phyloP scores from a whole-genome alignment of 257 asterid species.

The Petunia secreta region DNA sequence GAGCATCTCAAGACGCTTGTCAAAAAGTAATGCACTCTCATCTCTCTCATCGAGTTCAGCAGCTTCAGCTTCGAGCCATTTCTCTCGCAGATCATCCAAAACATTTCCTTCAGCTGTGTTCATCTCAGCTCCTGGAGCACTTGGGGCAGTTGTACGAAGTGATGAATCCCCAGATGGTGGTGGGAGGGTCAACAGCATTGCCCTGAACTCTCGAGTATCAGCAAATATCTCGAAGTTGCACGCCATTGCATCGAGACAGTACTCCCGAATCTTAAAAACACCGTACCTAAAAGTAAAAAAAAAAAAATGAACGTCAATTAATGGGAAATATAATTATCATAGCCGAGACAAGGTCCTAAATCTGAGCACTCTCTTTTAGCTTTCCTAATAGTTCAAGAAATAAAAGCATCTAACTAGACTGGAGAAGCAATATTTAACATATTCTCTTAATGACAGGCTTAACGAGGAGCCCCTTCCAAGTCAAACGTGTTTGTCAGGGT shows the following conservation, averaged over 20 bases:
- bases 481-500: constrained; percentile 25
- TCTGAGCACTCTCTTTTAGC: not conserved
- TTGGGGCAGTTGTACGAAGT: constrained; percentile 82
- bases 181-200: constrained; percentile 84
- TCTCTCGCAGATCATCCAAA: constrained; percentile 88
- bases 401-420: not conserved
- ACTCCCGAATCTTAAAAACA: constrained; percentile 77
- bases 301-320: not conserved
- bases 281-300: constrained; percentile 61
- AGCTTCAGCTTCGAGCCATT: constrained; percentile 92
- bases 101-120: constrained; percentile 61
- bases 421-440: not conserved
- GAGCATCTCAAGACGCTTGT: constrained; percentile 95
- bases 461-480: not conserved
- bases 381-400: not conserved
- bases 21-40: constrained; percentile 71
- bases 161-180: constrained; percentile 93
- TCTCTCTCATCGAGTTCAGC: constrained; percentile 80
- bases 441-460: constrained; percentile 10
- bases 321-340: not conserved
- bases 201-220: constrained; percentile 73
- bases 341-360: not conserved
- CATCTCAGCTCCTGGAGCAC: constrained; percentile 87
- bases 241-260: constrained; percentile 77
- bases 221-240: constrained; percentile 89